A percentile compares a stretch with the other conserved stretches of the same genome.
These are phyloP conservation scores for Dendrobium nobile DNA, from an alignment of 106 monocot species.

Conservation along the genomic window DNA sequence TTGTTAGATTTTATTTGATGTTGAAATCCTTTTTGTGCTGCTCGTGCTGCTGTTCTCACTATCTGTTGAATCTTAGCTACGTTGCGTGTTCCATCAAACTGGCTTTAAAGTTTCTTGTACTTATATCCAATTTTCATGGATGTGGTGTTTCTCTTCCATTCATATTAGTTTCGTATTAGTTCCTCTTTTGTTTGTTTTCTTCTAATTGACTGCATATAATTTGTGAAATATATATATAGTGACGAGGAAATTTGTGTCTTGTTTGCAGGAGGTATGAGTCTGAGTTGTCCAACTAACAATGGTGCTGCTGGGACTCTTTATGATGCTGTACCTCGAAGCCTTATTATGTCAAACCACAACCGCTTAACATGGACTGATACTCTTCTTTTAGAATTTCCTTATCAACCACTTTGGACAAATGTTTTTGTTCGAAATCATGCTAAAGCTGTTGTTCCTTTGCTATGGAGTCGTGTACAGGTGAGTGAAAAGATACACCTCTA, in stretches of 20 bases:
- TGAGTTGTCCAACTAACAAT: conserved; percentile 74
- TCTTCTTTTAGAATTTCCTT: conserved; percentile 88
- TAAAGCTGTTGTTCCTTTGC: conserved; percentile 88
- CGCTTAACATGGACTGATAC: conserved; percentile 89
- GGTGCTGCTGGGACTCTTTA: conserved; percentile 99
- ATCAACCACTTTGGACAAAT: conserved; percentile 95
- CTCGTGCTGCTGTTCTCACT: background rate
- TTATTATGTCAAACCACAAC: conserved; percentile 81
- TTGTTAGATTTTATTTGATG: background rate
- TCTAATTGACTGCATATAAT: background rate
- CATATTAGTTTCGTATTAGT: background rate
- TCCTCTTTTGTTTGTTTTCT: conserved; percentile 1
- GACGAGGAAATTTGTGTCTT: background rate
- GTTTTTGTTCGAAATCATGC: conserved; percentile 85
- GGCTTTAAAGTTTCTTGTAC: background rate
- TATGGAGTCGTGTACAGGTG: conserved; percentile 98
- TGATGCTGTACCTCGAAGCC: conserved; percentile 85
- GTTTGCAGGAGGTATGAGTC: conserved; percentile 75
- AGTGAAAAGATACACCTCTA: background rate
- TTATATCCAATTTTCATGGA: background rate
- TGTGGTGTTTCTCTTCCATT: background rate
- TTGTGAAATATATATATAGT: background rate
- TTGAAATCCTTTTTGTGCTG: background rate
- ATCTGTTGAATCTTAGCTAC: background rate
- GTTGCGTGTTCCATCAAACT: background rate